Percentiles rank a stretch among this genome's conserved stretches.
Evolutionary conservation across 148 eudicot species (phyloP).

Genomic region (Silene latifolia): DNA sequence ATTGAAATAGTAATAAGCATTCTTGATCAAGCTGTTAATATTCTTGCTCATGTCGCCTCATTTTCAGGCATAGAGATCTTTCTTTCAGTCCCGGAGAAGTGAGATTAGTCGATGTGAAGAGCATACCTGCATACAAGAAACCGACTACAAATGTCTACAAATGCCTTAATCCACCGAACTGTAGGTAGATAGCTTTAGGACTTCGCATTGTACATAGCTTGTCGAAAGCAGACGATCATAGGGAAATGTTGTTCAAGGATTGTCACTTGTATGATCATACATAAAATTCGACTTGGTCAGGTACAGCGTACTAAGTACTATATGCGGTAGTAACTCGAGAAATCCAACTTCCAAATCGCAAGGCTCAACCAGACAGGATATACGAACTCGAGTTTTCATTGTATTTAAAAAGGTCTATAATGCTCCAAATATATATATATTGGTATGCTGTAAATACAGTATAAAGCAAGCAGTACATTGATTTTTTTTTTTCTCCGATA

Average conservation of each 20-base stretch:
- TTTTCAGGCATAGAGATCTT: constrained; percentile 79
- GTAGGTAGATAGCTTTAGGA: constrained; percentile 35
- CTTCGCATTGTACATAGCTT: constrained; percentile 10
- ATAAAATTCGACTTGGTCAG: no score
- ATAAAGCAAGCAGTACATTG: not conserved
- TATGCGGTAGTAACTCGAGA: no score
- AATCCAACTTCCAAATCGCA: not conserved
- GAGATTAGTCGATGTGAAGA: constrained; percentile 66
- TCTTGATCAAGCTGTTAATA: not conserved
- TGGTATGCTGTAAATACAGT: constrained; percentile 2
- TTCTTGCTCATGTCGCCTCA: not conserved
- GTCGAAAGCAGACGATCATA: no score
- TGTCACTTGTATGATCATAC: not conserved
- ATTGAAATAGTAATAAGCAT: no score
- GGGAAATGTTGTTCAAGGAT: not conserved
- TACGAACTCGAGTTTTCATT: not conserved
- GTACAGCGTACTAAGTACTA: no score
- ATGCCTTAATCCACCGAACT: constrained; percentile 88
- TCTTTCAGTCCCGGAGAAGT: constrained; percentile 83
- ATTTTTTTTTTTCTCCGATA: not conserved
- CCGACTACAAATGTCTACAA: constrained; percentile 76
- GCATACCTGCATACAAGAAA: constrained; percentile 74
- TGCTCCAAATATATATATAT: no score
- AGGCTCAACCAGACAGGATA: not conserved
- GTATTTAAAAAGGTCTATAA: not conserved